Percentiles rank a stretch among this genome's conserved stretches.
Evolutionary conservation across 257 asterid species (phyloP).

Genomic region (Henckelia pumila): DNA sequence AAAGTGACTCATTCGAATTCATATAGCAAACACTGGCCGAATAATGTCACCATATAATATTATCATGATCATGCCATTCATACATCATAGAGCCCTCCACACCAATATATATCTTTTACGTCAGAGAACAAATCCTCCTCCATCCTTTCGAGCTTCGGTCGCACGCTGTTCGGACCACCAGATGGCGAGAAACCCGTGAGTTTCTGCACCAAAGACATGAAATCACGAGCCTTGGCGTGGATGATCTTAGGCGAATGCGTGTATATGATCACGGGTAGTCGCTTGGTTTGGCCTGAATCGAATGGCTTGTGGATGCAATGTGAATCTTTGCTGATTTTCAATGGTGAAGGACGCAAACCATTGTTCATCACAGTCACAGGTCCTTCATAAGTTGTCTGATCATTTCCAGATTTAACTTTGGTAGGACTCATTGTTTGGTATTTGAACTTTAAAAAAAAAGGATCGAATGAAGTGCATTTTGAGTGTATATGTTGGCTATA

Average conservation of each 20-base stretch:
- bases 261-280: slow-evolving; percentile 49
- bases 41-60: slow-evolving; percentile 18
- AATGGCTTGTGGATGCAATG: too few species aligned
- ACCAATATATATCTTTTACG: slow-evolving; percentile 1
- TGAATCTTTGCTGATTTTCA: too few species aligned
- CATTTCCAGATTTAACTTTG: too few species aligned
- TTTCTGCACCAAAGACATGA: slow-evolving; percentile 46
- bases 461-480: too few species aligned
- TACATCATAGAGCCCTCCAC: slow-evolving; percentile 7
- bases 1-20: slow-evolving; percentile 20
- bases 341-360: too few species aligned
- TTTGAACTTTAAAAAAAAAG: too few species aligned
- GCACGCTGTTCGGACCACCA: too few species aligned
- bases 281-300: background rate
- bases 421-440: too few species aligned
- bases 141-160: too few species aligned
- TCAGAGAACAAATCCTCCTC: slow-evolving; percentile 2
- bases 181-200: slow-evolving; percentile 37
- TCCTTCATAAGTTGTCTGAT: too few species aligned
- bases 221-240: slow-evolving; percentile 29
- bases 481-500: too few species aligned
- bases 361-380: too few species aligned
- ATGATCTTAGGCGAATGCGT: slow-evolving; percentile 42
- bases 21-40: slow-evolving; percentile 27
- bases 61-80: slow-evolving; percentile 11